Evolutionary conservation across 2,329 filamentous ascomycete species (phyloP), one percentile per base, ranked within the genome.

Genomic region (Diaporthe aspalathi): DNA sequence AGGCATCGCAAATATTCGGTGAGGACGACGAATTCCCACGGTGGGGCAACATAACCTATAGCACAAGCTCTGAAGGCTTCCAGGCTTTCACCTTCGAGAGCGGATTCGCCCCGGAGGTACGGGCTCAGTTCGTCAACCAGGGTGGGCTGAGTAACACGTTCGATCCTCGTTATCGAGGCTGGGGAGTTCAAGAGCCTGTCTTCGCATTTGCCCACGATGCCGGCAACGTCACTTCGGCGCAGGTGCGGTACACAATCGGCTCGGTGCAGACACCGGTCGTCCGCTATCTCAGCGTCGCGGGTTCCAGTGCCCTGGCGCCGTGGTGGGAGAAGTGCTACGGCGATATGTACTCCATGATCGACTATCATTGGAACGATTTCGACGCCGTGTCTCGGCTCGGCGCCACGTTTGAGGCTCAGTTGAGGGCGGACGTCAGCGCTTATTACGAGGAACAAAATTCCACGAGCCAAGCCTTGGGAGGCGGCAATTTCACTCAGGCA

Each of bases 301-400:
- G 93, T 1, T 80, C 94, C 73, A 94, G 92, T 1, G 83, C 87
- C 75, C 94, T 95, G 92, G 86, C 89, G 54, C 93, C 92, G 5
- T 81, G 95, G 11, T 95, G 93, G 93, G 86, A 88, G 74, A 92
- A 90, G 1, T 94, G 91, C 84, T 94, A 94, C 77, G 79, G 82
- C 1, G 86, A 84, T 12, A 84, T 88, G 5, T 84, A 89, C 63
- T 84, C 87, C 14, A 83, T 95, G 67, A 83, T 95, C 35, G 83
- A 85, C 17, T 94, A 91, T 78, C 93, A 95, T 77, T 94, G 94
- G 76, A 78, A 88, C 56, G 93, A 95, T 75, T 94, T 92, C 76
- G 77, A 84, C 1, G 87, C 88, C 70, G 91, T 92, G 17, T 84
- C 82, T 1, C 47, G 47, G 20, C 22, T 74, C 14, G 63, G 67